Conservation (phyloP, 176 grass and related monocot species). For the Miscanthus lutarioriparius region DNA sequence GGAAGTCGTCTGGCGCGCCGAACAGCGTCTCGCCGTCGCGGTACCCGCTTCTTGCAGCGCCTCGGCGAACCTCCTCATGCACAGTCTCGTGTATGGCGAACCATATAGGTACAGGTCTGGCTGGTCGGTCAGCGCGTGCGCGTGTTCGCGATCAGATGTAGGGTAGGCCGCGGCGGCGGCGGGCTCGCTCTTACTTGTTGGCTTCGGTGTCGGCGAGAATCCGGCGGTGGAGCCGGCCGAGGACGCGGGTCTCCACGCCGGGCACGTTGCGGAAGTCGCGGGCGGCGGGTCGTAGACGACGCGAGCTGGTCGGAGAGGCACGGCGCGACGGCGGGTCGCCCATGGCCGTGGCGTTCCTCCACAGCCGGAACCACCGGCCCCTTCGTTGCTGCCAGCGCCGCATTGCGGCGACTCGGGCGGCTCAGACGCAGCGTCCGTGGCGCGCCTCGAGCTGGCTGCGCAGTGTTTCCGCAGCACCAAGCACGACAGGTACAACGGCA, state of each 20-base stretch:
- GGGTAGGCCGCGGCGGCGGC: too few relatives aligned
- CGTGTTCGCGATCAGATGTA: too few relatives aligned
- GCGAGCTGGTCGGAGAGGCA: slow-evolving; percentile 35
- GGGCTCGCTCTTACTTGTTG: too few relatives aligned
- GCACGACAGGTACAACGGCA: slow-evolving; percentile 3
- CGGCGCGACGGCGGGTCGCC: background rate
- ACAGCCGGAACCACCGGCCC: slow-evolving; percentile 34
- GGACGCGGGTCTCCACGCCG: slow-evolving; percentile 18
- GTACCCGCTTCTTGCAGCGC: background rate
- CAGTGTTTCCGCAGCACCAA: slow-evolving; percentile 16
- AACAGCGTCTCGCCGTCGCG: slow-evolving; percentile 2
- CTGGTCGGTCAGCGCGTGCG: background rate
- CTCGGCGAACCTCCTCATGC: background rate
- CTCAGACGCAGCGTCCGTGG: slow-evolving; percentile 23
- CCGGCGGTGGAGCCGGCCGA: slow-evolving; percentile 26
- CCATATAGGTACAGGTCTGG: too few relatives aligned
- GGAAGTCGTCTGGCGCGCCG: slow-evolving; percentile 19
- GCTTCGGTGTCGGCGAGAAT: background rate
- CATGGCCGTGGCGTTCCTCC: slow-evolving; percentile 33
- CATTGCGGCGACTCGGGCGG: slow-evolving; percentile 8
- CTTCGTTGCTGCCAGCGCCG: background rate
- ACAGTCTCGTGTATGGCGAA: background rate
- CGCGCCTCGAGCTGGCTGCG: slow-evolving; percentile 33
- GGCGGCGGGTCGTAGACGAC: slow-evolving; percentile 1
- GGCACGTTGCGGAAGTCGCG: slow-evolving; percentile 11